Base-by-base conservation (phyloP, 371 early-diverging fungal genomes). In the Circinella umbellata region DNA sequence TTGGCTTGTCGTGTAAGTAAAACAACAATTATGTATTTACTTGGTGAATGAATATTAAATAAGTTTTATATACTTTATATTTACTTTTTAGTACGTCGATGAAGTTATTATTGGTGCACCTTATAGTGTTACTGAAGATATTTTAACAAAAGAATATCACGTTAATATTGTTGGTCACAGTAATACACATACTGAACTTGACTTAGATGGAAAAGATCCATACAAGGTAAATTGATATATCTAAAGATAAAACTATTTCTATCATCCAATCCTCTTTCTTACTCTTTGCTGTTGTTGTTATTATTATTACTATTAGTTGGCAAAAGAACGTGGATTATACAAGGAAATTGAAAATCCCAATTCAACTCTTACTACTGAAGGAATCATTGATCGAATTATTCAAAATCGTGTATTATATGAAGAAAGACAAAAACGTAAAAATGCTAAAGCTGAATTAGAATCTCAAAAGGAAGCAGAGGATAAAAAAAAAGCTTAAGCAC, bases 91-190 rank as follows among this genome's bases (percentile, higher is more conserved):
- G 89, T 94, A 95, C 70, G 95, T 95, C 7, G 94, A 94, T 77
- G 95, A 95, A 74, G 93, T 96, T 14, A 91, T 96, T 54, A 92
- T 94, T 47, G 95, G 95, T n/a, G 93, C 95, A 27, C 96, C 96
- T 11, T 91, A 87, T 78, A 90, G 90, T 75, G 92, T 95, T 4
- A 91, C 92, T n/a, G 88, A 93, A 72, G 93, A 94, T 66, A 90
- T 97, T 17, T 61, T 68, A 46, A 89, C 87, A 64, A 89, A 92
- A 72, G 93, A 94, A 57, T 92, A 92, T 84, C 90, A 90, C 38
- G 95, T 96, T 42, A 80, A 86, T 63, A 70, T 94, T 7, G 96
- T 97, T 14, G 91, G 85, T 27, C 93, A 93, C 66, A 91, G 93
- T 59, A 89, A 88, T 67, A 91, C 86, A 42, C 79, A 83, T 47